phyloP scores from a whole-genome alignment of 2,329 filamentous ascomycete genomes.

The Colletotrichum trifolii region DNA sequence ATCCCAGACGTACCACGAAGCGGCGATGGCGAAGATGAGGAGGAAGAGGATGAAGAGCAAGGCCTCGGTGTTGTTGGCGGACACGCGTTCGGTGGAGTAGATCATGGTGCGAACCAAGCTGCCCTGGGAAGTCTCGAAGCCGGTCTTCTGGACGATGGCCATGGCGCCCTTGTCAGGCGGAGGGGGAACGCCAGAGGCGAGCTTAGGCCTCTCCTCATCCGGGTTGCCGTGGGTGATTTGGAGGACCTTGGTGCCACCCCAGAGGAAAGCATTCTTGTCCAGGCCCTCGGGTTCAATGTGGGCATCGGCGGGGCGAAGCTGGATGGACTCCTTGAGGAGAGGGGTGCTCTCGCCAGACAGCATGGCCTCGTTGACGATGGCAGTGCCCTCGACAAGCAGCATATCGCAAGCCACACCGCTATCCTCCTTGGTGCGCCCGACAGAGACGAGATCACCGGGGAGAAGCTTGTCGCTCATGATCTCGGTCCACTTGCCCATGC shows the following conservation, averaged over 20 bases:
- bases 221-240: slow-evolving; percentile 90
- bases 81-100: slow-evolving; percentile 97
- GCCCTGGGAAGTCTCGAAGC: slow-evolving; percentile 98
- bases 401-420: slow-evolving; percentile 98
- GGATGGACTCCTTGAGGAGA: slow-evolving; percentile 93
- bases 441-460: slow-evolving; percentile 92
- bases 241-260: slow-evolving; percentile 96
- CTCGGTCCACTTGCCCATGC: slow-evolving; percentile 88
- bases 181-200: slow-evolving; percentile 80
- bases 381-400: slow-evolving; percentile 92
- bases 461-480: slow-evolving; percentile 90
- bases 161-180: slow-evolving; percentile 94
- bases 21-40: slow-evolving; percentile 93
- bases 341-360: slow-evolving; percentile 98
- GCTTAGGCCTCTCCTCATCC: slow-evolving; percentile 77
- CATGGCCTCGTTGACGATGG: slow-evolving; percentile 99
- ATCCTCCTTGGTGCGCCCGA: slow-evolving; percentile 94
- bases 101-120: slow-evolving; percentile 99
- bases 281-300: slow-evolving; percentile 86
- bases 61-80: slow-evolving; percentile 97
- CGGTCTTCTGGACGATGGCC: slow-evolving; percentile 95
- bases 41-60: slow-evolving; percentile 98
- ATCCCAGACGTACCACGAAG: slow-evolving; percentile 99
- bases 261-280: slow-evolving; percentile 97
- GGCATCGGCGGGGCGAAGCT: slow-evolving; percentile 86